Base-by-base conservation (phyloP, 2,329 filamentous ascomycete species). In the Fusarium mangiferae region DNA sequence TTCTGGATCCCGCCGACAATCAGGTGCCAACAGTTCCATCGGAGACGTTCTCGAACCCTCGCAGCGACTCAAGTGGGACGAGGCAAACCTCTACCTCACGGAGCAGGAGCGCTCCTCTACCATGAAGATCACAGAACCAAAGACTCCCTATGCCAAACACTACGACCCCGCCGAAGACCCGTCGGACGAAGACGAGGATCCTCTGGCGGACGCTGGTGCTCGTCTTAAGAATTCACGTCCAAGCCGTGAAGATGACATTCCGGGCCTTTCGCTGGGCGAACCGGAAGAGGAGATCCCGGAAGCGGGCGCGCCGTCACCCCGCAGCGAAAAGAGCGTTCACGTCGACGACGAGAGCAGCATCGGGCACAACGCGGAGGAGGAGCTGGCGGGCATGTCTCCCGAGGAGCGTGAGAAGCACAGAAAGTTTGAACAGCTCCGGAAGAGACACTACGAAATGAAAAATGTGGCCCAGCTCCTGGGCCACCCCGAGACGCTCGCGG, bases 61-160 rank as follows among this genome's bases (percentile, higher is more conserved):
- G 66, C 92, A 93, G 72, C 92, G 95, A 72, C 88, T 99, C 76
- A 98, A 98, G 85, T 99, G 96, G 96, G 96, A 99, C 83, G 96
- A 99, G 86, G 96, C 94, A 51, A 99, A 99, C 81, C 89, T 99
- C 38, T 99, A 98, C 84, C 89, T 99, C 60, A 96, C 96, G 13
- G 96, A 99, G 85, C 96, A 98, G 83, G 94, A 98, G 84, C 95
- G 94, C 83, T 94, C 92, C 68, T 92, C 93, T 71, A 98, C 95
- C 67, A 99, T 99, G 96, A 99, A 98, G 88, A 99, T 99, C 75
- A 94, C 95, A 76, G 96, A 99, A 85, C 96, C 96, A 70, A 99
- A 99, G 88, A 99, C 96, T 13, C 96, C 96, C 9, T 99, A 96
- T 82, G 96, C 94, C 41, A 93, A 92, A 80, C 94, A 95, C 79